These are phyloP conservation scores for Neurospora tetraspora DNA, from an alignment of 495 filamentous ascomycete species.

Conservation along the genomic window DNA sequence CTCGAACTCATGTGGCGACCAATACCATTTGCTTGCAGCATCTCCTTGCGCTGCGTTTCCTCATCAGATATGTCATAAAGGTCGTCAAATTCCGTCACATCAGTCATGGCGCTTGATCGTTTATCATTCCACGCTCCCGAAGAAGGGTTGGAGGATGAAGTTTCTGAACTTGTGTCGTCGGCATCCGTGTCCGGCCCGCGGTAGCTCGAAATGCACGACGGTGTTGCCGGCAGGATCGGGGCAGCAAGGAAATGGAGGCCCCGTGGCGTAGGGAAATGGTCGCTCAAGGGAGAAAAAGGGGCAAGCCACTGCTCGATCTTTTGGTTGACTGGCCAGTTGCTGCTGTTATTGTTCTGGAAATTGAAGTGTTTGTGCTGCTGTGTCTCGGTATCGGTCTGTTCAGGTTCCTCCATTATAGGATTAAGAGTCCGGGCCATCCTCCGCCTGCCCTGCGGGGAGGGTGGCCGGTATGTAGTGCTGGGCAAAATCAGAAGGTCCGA, in stretches of 20 bases:
- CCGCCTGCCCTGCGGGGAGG: slow-evolving; percentile 58
- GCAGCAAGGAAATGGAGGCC: slow-evolving; percentile 49
- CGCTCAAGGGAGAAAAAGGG: slow-evolving; percentile 39
- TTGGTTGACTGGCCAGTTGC: slow-evolving; percentile 28
- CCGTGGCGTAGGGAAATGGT: slow-evolving; percentile 52
- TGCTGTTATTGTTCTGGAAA: neutral
- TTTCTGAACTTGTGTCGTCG: slow-evolving; percentile 39
- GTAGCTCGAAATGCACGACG: slow-evolving; percentile 26
- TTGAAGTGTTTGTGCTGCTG: slow-evolving; percentile 6
- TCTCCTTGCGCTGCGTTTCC: slow-evolving; percentile 23
- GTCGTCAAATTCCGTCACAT: slow-evolving; percentile 66
- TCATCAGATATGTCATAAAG: slow-evolving; percentile 78
- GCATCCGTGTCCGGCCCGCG: slow-evolving; percentile 21
- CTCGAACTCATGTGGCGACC: slow-evolving; percentile 23
- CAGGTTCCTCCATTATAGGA: slow-evolving; percentile 73
- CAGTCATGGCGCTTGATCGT: slow-evolving; percentile 41
- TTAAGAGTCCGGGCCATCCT: slow-evolving; percentile 58
- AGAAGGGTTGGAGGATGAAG: slow-evolving; percentile 39
- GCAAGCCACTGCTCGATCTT: slow-evolving; percentile 41
- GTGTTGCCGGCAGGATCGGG: slow-evolving; percentile 37
- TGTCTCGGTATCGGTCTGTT: slow-evolving; percentile 16
- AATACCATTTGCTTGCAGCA: slow-evolving; percentile 25
- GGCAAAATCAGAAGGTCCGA: slow-evolving; percentile 46
- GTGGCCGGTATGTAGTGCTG: slow-evolving; percentile 49
- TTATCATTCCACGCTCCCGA: slow-evolving; percentile 40